Base-by-base conservation (phyloP, 208 protist species). In the Herpetomonas samuelpessoai region DNA sequence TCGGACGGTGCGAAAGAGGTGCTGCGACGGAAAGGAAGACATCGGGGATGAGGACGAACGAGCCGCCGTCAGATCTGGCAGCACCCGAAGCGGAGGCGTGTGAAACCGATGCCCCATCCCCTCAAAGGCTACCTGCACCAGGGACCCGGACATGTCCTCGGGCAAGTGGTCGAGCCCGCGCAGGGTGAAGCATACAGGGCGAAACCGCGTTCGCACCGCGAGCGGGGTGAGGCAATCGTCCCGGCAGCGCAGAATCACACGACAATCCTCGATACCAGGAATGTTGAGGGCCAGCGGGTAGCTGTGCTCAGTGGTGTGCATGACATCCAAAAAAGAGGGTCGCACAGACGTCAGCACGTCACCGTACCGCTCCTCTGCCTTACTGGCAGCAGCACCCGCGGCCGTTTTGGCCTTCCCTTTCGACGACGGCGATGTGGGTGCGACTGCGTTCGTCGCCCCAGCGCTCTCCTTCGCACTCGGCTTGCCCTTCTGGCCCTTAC, bases 131-230 rank as follows among this genome's bases (percentile, higher is more conserved):
- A n/a, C n/a, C n/a, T n/a, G n/a, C n/a, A n/a, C n/a, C n/a, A n/a
- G n/a, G n/a, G n/a, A n/a, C n/a, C n/a, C n/a, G n/a, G n/a, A n/a
- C n/a, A n/a, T n/a, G n/a, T n/a, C n/a, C n/a, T n/a, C n/a, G 16
- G 58, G 58, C 7, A 64, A 3, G 28, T 64, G 38, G 16, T 64
- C 58, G 21, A 64, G 18, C 19, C 47, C 46, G 51, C 58, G 61
- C 3, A 66, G 50, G 9, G 61, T 51, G 39, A 66, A 58, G n/a
- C 39, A 49, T 9, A 58, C 51, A 4, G 61, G 61, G 22, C 61
- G 48, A 3, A 54, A 35, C 10, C n/a, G 2, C 6, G 26, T 3
- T 24, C 56, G 27, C 3, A 57, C 22, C 51, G 12, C 51, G 7
- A 19, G 26, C 12, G 51, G 51, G 6, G 22, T 7, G 10, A 57